Base-by-base conservation (phyloP, 805 yeast species). In the Blastobotrys robertii region DNA sequence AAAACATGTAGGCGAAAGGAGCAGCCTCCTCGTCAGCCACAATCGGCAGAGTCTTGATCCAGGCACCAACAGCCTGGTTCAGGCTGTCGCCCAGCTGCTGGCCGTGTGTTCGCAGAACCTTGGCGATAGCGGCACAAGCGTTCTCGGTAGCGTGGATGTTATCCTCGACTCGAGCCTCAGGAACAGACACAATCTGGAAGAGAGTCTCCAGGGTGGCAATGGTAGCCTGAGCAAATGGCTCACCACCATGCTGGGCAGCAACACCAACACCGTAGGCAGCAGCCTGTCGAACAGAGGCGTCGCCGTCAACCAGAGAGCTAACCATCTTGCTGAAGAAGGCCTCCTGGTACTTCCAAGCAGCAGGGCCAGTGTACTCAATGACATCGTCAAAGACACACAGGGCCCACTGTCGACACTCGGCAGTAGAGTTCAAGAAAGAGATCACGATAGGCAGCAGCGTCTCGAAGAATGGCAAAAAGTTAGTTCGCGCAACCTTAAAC, bases 21-120 rank as follows among this genome's bases (percentile, higher is more conserved):
- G 97, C 97, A 3, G 94, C 94, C 51, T 84, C 92, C 34, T 78
- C 82, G 60, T 92, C 97, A 52, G 77, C 82, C 15, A 79, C 63
- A 34, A 90, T 74, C 15, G 97, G 98, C 51, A 92, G 73, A 8
- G 85, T 72, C 48, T 73, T 72, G 42, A 92, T 67, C 97, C 97
- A 92, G 47, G 74, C 81, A 28, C 70, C 73, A 39, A 84, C 66
- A 19, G 84, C 74, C 19, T 73, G 68, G 49, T 81, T 76, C 44
- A 77, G 64, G 56, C 79, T 75, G 11, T 54, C 54, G 3, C 58
- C 55, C 28, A 87, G 79, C 39, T 84, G 68, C 38, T 53, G 49
- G n/a, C 81, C 79, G 53, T 71, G 79, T 11, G 76, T 64, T 48
- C 79, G 83, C 47, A 88, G 70, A 8, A 90, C 76, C 60, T 85